Base-by-base conservation (phyloP, 495 filamentous ascomycete genomes). In the Glarea lozoyensis region DNA sequence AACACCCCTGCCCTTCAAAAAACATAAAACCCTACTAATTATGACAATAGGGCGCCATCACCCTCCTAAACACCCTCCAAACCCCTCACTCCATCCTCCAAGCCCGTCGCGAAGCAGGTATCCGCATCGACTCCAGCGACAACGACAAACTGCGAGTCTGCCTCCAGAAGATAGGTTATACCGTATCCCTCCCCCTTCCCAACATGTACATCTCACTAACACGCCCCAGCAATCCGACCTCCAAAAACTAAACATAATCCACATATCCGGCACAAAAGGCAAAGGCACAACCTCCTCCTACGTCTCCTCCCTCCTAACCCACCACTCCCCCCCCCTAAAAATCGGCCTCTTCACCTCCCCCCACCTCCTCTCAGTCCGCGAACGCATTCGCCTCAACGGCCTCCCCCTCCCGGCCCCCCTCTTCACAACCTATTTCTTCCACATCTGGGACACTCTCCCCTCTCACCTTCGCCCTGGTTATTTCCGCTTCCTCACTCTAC, bases 211-310 rank as follows among this genome's bases (percentile, higher is more conserved):
- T 16, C 31, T 57, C 84, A 30, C 19, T 40, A n/a, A 43, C 38
- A 37, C 16, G 12, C 5, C 21, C n/a, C 13, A 57, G 82, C 74
- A 81, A n/a, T 70, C 67, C 17, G 88, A 94, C 58, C 73, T 96
- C 42, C 72, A 85, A 49, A 66, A 65, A 2, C 64, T 96, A 25
- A 88, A 88, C 50, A 68, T 78, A 22, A 64, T 94, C 10, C 89
- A 96, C 55, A 79, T 96, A 16, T 83, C 88, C 10, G 89, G 89
- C 29, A 94, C 88, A 10, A 96, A 96, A 66, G 89, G 89, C 45
- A 96, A 96, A 64, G 89, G 89, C 27, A 82, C 78, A 42, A 85
- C 81, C 11, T 84, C 80, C 52, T 78, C 83, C 32, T 85, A 84
- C 48, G 67, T 71, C 43, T 68, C 70, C 39, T 78, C 72, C 4